Evolutionary conservation across 1,284 basidiomycete genomes (phyloP), one percentile per base, ranked within the genome.

Genomic region (Sanghuangporus weigelae): DNA sequence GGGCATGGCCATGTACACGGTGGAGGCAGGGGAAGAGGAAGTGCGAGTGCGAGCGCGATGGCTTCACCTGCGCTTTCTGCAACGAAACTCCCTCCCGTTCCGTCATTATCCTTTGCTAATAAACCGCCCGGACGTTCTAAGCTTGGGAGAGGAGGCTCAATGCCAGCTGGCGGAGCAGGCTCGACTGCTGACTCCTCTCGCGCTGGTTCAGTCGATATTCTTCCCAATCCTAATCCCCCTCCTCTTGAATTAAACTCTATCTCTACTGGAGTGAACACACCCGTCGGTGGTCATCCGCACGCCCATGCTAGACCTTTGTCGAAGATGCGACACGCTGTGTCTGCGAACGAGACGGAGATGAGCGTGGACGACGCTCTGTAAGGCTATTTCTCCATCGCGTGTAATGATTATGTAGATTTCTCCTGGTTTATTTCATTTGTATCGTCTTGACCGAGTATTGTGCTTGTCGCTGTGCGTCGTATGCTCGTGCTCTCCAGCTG

Each of bases 171-270:
- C 16, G 44, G 44, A 46, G 63, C 64, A 11, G 59, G 59, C 42
- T 68, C 68, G 36, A 68, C 69, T 31, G 67, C 67, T 11, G 63
- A 66, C 12, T 69, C 70, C 14, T 71, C 71, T 10, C 71, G 70
- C 23, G 67, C 71, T 1, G 67, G 51, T 14, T 72, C 71, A 23
- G 64, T 63, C 7, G 68, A 62, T n/a, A 50, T 39, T 42, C 50
- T 38, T 26, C 39, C 59, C 5, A 53, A 46, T 11, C 55, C 56
- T 21, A 46, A 46, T 21, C 16, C 40, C 40, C 11, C 12, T 42
- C 12, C 44, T 46, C 26, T 31, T 31, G 26, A 31, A 31, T 2
- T 31, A 31, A 19, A 19, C 16, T 19, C 44, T n/a, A 7, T 14
- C n/a, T 19, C 8, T 46, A 19, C 16, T 7, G 56, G 26, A 10